Base-by-base conservation (phyloP, 2,329 filamentous ascomycete genomes). In the Xylariomycetidae sp. region DNA sequence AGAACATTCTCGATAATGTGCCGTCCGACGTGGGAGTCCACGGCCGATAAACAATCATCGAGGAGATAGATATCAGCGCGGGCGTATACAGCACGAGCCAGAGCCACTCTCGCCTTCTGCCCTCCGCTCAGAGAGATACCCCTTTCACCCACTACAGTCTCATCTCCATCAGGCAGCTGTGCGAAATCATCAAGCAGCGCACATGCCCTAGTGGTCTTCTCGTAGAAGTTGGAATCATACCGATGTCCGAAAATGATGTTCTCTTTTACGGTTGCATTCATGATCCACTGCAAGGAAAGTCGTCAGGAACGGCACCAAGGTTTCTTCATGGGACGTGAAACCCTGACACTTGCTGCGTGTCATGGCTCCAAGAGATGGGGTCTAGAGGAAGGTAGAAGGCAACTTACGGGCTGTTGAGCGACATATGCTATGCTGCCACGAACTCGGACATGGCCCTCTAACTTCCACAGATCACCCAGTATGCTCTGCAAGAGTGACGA, bases 171-270 rank as follows among this genome's bases (percentile, higher is more conserved):
- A 3, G 92, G 92, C 30, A 98, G 74, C 48, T 87, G 88, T 29
- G 81, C 77, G 62, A 98, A 96, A 57, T 98, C 92, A 46, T 96
- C 89, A 5, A 83, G 56, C 20, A 98, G 70, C 28, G 92, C 92
- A 58, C 94, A 98, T 25, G 92, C 90, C 56, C 87, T 82, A 31
- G 98, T 72, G 1, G 90, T 96, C 53, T 85, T 82, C 36, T 97
- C 87, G 63, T 98, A 98, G 61, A 98, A 98, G 18, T 82, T 75
- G 5, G 89, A 82, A 60, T 98, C 90, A 70, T 85, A 96, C 29
- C 87, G 82, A 62, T 98, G 88, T 2, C 92, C 92, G 54, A 98
- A 98, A 4, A 96, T 72, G 48, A 98, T 95, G 56, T 98, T 98
- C 56, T 98, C 92, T 50, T 88, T 87, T 36, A 98, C 89, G 18